A percentile compares a stretch with the other conserved stretches of the same genome.
Evolutionary conservation across 495 filamentous ascomycete genomes (phyloP).

Genomic region (Xanthoparmelia taractica): DNA sequence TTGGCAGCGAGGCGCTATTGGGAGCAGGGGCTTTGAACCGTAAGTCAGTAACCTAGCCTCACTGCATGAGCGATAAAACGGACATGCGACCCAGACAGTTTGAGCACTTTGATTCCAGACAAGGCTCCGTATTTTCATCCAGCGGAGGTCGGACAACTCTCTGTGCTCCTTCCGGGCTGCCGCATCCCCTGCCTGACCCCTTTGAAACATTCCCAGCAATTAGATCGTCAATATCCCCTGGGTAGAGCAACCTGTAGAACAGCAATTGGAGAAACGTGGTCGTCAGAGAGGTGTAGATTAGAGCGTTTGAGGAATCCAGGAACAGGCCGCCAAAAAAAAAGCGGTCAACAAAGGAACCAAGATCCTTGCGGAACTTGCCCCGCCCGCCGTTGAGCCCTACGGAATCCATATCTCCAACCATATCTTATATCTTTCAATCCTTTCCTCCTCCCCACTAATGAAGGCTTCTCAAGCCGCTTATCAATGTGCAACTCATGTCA

Average conservation of each 20-base stretch:
- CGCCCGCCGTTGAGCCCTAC: slow-evolving; percentile 6
- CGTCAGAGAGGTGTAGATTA: slow-evolving; percentile 8
- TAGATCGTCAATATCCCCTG: background rate
- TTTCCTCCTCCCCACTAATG: background rate
- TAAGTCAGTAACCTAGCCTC: background rate
- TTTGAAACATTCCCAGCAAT: background rate
- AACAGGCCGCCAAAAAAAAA: slow-evolving; percentile 2
- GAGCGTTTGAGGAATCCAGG: slow-evolving; percentile 12
- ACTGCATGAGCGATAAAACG: slow-evolving; percentile 13
- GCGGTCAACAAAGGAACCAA: slow-evolving; percentile 11
- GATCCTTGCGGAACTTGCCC: slow-evolving; percentile 7
- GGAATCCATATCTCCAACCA: slow-evolving; percentile 13
- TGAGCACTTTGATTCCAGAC: background rate
- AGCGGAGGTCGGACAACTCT: background rate
- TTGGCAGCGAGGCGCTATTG: slow-evolving; percentile 11
- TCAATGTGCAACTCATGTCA: slow-evolving; percentile 54
- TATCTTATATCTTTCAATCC: background rate
- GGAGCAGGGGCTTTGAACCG: background rate
- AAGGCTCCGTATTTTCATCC: background rate
- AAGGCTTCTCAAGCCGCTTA: slow-evolving; percentile 14
- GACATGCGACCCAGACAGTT: slow-evolving; percentile 10
- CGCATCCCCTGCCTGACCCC: background rate
- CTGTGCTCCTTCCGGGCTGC: background rate
- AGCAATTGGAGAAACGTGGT: slow-evolving; percentile 9
- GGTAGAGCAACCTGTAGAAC: slow-evolving; percentile 6